These are phyloP conservation scores for Phycomyces nitens DNA, from an alignment of 192 early-diverging fungal genomes.

Conservation along the genomic window DNA sequence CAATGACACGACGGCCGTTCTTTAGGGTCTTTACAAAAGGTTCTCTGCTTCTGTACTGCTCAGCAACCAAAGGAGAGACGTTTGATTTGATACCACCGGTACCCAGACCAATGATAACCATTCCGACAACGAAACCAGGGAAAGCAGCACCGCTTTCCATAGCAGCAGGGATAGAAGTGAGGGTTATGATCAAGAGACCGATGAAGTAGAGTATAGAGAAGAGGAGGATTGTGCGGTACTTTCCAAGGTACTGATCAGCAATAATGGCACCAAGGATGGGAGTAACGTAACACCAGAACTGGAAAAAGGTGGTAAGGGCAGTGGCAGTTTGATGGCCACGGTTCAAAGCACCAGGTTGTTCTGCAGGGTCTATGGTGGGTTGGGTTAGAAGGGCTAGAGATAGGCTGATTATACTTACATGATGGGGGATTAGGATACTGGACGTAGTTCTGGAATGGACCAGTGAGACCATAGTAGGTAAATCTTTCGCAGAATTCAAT, in stretches of 20 bases:
- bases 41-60: slow-evolving; percentile 58
- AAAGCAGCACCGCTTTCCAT: slow-evolving; percentile 54
- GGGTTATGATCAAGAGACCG: slow-evolving; percentile 59
- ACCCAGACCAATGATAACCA: slow-evolving; percentile 71
- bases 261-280: slow-evolving; percentile 62
- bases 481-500: slow-evolving; percentile 67
- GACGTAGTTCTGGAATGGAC: slow-evolving; percentile 59
- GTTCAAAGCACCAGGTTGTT: slow-evolving; percentile 49
- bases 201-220: slow-evolving; percentile 64
- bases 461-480: slow-evolving; percentile 59
- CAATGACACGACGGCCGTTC: slow-evolving; percentile 55
- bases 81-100: slow-evolving; percentile 81
- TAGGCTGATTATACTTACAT: slow-evolving; percentile 31
- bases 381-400: no score
- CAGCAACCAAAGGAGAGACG: slow-evolving; percentile 74
- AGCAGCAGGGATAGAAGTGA: slow-evolving; percentile 58
- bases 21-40: slow-evolving; percentile 57
- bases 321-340: slow-evolving; percentile 51
- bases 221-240: slow-evolving; percentile 68
- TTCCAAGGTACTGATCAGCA: slow-evolving; percentile 72
- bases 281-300: slow-evolving; percentile 60
- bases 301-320: slow-evolving; percentile 53
- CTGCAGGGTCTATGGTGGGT: slow-evolving; percentile 38
- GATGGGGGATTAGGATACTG: slow-evolving; percentile 40
- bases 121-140: slow-evolving; percentile 64